phyloP scores from a whole-genome alignment of 495 filamentous ascomycete species.

The Neurospora africana region DNA sequence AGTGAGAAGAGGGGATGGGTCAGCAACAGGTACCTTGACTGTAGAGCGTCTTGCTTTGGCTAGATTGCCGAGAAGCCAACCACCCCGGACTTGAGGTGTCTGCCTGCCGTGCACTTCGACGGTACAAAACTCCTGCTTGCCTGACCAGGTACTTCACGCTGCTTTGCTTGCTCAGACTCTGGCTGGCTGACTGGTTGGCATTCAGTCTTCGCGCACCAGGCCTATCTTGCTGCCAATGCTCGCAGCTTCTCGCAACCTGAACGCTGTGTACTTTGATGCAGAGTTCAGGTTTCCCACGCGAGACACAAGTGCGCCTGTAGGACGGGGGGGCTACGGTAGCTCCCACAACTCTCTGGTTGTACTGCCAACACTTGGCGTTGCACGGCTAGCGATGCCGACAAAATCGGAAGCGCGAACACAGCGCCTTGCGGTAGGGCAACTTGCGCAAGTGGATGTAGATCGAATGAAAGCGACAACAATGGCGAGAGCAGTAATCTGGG shows the following conservation, averaged over 20 bases:
- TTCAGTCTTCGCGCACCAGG: neutral
- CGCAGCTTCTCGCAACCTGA: slow-evolving; percentile 19
- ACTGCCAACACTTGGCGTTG: slow-evolving; percentile 35
- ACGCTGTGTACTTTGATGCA: slow-evolving; percentile 14
- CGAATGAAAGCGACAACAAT: slow-evolving; percentile 15
- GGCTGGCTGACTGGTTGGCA: neutral
- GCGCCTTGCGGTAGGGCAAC: slow-evolving; percentile 11
- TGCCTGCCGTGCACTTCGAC: neutral
- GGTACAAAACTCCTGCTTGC: neutral
- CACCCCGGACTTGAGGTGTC: neutral
- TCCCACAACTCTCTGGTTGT: slow-evolving; percentile 15
- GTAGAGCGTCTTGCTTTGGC: neutral
- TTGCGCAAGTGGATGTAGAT: neutral
- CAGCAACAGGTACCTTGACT: neutral
- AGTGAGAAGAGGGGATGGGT: neutral
- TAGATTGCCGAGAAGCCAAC: neutral
- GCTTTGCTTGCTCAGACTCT: neutral
- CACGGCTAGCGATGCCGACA: slow-evolving; percentile 28
- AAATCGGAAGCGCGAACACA: slow-evolving; percentile 30
- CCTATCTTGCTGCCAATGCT: neutral
- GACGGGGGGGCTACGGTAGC: slow-evolving; percentile 19
- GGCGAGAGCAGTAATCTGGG: slow-evolving; percentile 5
- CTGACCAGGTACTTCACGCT: neutral
- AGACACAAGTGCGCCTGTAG: slow-evolving; percentile 28
- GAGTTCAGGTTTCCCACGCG: slow-evolving; percentile 14